Evolutionary conservation across 192 early-diverging fungal species (phyloP), one percentile per base, ranked within the genome.

Genomic region (Coemansia sp.): DNA sequence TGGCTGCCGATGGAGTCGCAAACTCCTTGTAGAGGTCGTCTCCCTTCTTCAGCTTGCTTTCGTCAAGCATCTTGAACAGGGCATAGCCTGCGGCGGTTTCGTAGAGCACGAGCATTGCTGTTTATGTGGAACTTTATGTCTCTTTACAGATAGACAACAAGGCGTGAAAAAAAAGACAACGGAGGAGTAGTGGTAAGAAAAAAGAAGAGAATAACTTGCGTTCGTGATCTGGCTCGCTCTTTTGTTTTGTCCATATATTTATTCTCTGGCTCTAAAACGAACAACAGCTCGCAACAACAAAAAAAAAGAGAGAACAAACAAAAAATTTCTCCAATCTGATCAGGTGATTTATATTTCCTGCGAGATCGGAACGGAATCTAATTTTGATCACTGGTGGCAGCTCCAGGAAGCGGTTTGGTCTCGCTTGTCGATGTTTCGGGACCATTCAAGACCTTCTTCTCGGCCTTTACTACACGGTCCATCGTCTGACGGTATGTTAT

Each of bases 11-110:
- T 37, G 95, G 84, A 38, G 94, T 91, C 64, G 89, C 91, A 79
- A 99, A 99, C 71, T 91, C 85, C 82, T 93, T 92, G 87, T 88
- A 89, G 68, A 98, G 83, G 56, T 90, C 84, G 54, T 97, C 94
- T 48, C 92, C 90, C 75, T 94, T 91, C 72, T 89, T 83, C 66
- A 98, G 85, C 85, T 94, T 94, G 63, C 86, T 89, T 70, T 96
- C 93, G 79, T 96, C 92, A 56, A 91, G 84, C 85, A 96, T 85
- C 88, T 93, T 94, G 87, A 98, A 99, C 57, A 99, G 88, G 68
- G 97, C 95, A 71, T 94, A 98, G 57, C 97, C 97, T 56, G 96
- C 95, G 58, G 95, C 90, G 50, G 95, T 97, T 85, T 99, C 97
- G 88, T 93, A 97, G 42, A 99, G 90, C 39, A 98, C 93, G 70